A percentile compares a stretch with the other conserved stretches of the same genome.
phyloP scores from a whole-genome alignment of 257 asterid genomes.

The Cinchona pubescens region DNA sequence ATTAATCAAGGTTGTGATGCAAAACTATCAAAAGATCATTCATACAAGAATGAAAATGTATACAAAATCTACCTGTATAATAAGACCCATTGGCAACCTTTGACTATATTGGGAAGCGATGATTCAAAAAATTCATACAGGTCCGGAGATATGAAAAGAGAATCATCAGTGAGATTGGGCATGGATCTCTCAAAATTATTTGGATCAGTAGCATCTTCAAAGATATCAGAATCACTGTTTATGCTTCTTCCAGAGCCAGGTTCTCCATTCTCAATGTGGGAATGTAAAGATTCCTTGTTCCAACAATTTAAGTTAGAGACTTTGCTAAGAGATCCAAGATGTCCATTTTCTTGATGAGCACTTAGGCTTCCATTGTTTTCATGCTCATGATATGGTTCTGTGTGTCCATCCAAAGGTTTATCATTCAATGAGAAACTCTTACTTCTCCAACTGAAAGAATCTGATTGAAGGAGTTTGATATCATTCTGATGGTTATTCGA shows the following conservation, averaged over 20 bases:
- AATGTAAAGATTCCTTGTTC: slow-evolving; percentile 15
- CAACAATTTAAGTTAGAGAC: slow-evolving; percentile 14
- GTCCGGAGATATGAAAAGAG: slow-evolving; percentile 62
- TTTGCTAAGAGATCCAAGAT: slow-evolving; percentile 19
- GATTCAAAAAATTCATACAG: slow-evolving; percentile 73
- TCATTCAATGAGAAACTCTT: slow-evolving; percentile 60
- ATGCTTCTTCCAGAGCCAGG: slow-evolving; percentile 60
- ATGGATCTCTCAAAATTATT: slow-evolving; percentile 43
- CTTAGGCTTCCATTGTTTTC: slow-evolving; percentile 23
- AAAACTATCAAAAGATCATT: slow-evolving; percentile 1
- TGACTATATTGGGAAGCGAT: slow-evolving; percentile 87
- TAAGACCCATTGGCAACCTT: slow-evolving; percentile 84
- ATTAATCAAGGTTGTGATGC: slow-evolving; percentile 29
- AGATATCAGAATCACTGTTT: slow-evolving; percentile 47
- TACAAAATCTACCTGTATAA: slow-evolving; percentile 63
- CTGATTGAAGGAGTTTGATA: slow-evolving; percentile 39
- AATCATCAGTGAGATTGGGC: slow-evolving; percentile 61
- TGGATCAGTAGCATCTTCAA: slow-evolving; percentile 61
- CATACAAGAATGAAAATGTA: background rate
- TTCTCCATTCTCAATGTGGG: slow-evolving; percentile 36
- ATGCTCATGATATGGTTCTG: slow-evolving; percentile 30
- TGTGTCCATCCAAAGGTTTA: slow-evolving; percentile 55
- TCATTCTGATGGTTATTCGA: slow-evolving; percentile 29
- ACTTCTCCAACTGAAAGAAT: slow-evolving; percentile 70
- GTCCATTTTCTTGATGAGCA: slow-evolving; percentile 22